Evolutionary conservation across 192 early-diverging fungal genomes (phyloP).

Genomic region (Mortierella hygrophila): DNA sequence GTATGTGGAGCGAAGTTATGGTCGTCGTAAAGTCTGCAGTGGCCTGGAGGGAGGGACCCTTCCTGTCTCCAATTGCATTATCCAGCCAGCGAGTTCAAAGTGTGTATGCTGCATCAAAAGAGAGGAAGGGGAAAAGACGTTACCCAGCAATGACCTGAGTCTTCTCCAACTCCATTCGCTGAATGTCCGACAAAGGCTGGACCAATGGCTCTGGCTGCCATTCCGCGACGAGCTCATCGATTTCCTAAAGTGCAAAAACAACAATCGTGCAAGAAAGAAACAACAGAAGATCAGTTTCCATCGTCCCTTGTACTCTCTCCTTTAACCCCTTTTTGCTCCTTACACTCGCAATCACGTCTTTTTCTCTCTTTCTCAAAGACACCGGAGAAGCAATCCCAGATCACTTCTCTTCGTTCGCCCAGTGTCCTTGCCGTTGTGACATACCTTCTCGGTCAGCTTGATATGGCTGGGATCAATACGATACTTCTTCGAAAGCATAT

Average conservation of each 20-base stretch:
- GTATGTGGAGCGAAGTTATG: too few relatives aligned
- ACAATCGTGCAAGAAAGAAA: slow-evolving; percentile 4
- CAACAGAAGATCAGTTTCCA: not conserved
- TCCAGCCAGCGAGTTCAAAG: too few relatives aligned
- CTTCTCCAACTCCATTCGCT: slow-evolving; percentile 82
- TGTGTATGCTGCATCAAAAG: not conserved
- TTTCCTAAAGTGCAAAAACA: slow-evolving; percentile 71
- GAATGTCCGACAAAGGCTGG: slow-evolving; percentile 76
- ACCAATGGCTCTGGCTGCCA: slow-evolving; percentile 98
- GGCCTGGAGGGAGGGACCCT: too few relatives aligned
- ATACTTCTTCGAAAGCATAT: slow-evolving; percentile 86
- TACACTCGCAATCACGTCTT: too few relatives aligned
- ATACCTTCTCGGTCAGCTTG: slow-evolving; percentile 84
- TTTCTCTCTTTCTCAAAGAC: too few relatives aligned
- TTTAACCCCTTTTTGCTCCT: not conserved
- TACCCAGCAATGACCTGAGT: slow-evolving; percentile 79
- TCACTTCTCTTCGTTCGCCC: not conserved
- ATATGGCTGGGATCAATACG: slow-evolving; percentile 82
- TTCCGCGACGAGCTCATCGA: slow-evolving; percentile 94
- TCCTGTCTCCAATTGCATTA: too few relatives aligned
- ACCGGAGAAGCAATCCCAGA: not conserved
- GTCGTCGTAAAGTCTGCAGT: too few relatives aligned
- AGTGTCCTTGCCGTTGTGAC: not conserved
- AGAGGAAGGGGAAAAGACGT: slow-evolving; percentile 14
- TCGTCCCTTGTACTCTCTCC: not conserved